Percentiles rank a stretch among this genome's conserved stretches.
These are phyloP conservation scores for Straminergon stramineum DNA, from an alignment of 225 moss, liverwort and hornwort genomes.

Conservation along the genomic window DNA sequence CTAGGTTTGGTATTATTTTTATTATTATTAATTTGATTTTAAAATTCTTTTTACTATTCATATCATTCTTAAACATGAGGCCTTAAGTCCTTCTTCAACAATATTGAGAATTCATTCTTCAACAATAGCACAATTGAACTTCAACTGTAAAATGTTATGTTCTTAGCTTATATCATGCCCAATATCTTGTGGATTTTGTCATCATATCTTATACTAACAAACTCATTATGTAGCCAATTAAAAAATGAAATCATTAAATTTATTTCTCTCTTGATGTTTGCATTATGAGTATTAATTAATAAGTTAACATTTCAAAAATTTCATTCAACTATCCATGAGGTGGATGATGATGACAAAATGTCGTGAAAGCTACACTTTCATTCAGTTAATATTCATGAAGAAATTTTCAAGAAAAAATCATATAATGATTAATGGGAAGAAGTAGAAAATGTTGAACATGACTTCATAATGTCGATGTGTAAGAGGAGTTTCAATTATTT, in stretches of 20 bases:
- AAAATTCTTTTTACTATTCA: neutral
- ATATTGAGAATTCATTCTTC: neutral
- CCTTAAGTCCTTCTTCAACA: neutral
- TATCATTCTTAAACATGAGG: neutral
- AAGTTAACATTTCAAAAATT: neutral
- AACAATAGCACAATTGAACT: neutral
- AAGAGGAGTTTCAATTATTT: neutral
- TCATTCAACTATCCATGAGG: no score
- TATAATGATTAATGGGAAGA: neutral
- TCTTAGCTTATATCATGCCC: fast-evolving
- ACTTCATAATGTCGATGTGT: neutral
- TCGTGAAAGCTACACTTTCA: neutral
- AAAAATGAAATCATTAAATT: neutral
- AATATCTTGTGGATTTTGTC: neutral
- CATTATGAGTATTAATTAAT: neutral
- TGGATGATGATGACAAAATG: neutral
- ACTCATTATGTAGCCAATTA: neutral
- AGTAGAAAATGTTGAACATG: neutral
- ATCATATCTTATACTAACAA: neutral
- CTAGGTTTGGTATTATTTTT: neutral
- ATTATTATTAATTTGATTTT: neutral
- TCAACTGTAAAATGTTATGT: neutral
- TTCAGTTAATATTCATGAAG: neutral
- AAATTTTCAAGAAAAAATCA: neutral
- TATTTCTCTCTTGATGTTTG: neutral